Conservation (phyloP, 768 basidiomycete species). For the Termitomyces sp. region DNA sequence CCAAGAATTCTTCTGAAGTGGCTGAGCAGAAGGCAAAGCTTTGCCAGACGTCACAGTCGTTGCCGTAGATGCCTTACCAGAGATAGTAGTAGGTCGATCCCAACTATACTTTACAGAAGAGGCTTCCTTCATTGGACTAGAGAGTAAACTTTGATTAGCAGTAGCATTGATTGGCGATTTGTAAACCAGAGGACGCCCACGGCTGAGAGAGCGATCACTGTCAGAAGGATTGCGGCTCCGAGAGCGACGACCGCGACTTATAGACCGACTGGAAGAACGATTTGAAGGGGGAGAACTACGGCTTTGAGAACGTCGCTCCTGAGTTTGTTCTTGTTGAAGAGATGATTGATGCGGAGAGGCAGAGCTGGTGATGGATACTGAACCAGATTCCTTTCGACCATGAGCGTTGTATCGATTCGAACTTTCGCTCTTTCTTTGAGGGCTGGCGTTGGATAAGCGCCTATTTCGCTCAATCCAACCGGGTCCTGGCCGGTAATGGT, state of each 20-base stretch:
- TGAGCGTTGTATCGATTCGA: conserved; percentile 21
- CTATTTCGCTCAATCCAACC: conserved; percentile 6
- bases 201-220: conserved; percentile 13
- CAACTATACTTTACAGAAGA: conserved; percentile 10
- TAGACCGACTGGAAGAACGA: conserved; percentile 12
- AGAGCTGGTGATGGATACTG: conserved; percentile 25
- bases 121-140: conserved; percentile 5
- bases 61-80: background rate
- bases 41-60: conserved; percentile 1
- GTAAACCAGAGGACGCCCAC: conserved; percentile 8
- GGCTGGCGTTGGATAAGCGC: conserved; percentile 1
- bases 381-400: conserved; percentile 18
- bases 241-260: conserved; percentile 11
- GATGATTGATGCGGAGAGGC: conserved; percentile 20
- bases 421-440: conserved; percentile 9
- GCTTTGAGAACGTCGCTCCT: conserved; percentile 16
- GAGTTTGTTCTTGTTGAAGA: conserved; percentile 10
- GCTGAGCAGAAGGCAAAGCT: conserved; percentile 18
- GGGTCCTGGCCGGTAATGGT: conserved; percentile 47
- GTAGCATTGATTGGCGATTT: background rate
- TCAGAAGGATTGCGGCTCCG: conserved; percentile 12
- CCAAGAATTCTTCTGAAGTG: conserved; percentile 25
- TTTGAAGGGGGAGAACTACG: conserved; percentile 14
- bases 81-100: conserved; percentile 10
- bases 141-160: background rate